Evolutionary conservation across 1,139 yeast species (phyloP), one percentile per base, ranked within the genome.

Genomic region (Candida anutae): DNA sequence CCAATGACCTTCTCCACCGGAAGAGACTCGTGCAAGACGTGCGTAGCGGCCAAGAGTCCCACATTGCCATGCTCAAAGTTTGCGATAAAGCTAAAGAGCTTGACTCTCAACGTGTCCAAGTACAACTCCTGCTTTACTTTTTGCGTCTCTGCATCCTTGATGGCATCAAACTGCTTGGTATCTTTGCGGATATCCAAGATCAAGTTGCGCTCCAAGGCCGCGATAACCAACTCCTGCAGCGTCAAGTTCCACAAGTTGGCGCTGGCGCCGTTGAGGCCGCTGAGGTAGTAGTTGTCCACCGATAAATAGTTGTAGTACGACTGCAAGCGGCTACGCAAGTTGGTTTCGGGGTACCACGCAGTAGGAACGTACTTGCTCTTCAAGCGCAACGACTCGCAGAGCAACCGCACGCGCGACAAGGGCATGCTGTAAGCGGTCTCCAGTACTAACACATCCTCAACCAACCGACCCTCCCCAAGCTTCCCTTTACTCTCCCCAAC

Each of bases 161-260:
- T 36, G 3, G 30, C 16, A 20, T 43, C 43, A 16, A 38, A 37
- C 20, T 32, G 17, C 8, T 40, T 34, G 5, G 42, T 30, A n/a
- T 46, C 48, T 5, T 30, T 25, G 16, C 45, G 43, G 19, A 58
- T 32, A 32, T 57, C 55, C 3, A 32, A 28, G 3, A 72, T 48
- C 30, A 74, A 45, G 13, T 71, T 70, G 25, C 81, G 55, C 35
- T 70, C 75, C 23, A 71, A 40, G 36, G 76, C 67, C 2, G 74
- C 64, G 20, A 50, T 37, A 2, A 71, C 37, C 20, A 73, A 43
- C 39, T 74, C 80, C 33, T 55, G 55, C 18, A 52, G 46, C 11
- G 53, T 43, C 28, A 74, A 45, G 27, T 57, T 48, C 69, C 75
- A 68, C 1, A 74, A 45, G 28, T 69, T 70, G 1, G 75, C 76